These are phyloP conservation scores for Crucibulum laeve DNA, from an alignment of 768 basidiomycete species.

Conservation along the genomic window DNA sequence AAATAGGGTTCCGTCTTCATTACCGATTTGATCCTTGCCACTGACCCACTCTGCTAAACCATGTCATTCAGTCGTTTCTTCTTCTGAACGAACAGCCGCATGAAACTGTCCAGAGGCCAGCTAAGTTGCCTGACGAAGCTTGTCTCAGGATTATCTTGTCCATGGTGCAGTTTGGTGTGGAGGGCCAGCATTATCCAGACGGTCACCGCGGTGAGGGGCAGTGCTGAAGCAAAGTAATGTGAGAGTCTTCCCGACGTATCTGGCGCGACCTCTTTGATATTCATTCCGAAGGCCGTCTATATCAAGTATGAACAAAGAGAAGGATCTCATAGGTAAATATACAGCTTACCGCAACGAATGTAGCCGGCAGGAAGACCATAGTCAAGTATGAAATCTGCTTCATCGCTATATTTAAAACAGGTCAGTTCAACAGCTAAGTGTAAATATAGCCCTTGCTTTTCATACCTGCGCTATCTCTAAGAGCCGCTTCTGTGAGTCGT, in stretches of 20 bases:
- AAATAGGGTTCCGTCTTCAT: no score
- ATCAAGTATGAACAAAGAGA: neutral
- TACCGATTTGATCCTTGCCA: no score
- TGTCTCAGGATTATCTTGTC: neutral
- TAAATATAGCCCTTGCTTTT: neutral
- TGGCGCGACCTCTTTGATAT: slow-evolving; percentile 29
- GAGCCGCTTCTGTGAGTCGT: slow-evolving; percentile 27
- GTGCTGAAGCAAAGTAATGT: slow-evolving; percentile 32
- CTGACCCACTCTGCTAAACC: neutral
- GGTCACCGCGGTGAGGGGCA: slow-evolving; percentile 36
- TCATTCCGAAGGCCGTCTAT: slow-evolving; percentile 46
- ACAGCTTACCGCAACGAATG: slow-evolving; percentile 29
- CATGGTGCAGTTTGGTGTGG: slow-evolving; percentile 20
- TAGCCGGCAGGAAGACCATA: slow-evolving; percentile 49
- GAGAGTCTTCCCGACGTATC: slow-evolving; percentile 24
- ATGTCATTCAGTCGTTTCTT: neutral
- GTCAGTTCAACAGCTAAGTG: no score
- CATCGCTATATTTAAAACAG: slow-evolving; percentile 21
- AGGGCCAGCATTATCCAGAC: slow-evolving; percentile 43
- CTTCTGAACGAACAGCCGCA: neutral
- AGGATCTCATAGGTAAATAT: neutral
- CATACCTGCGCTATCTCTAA: slow-evolving; percentile 23
- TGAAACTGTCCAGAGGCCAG: slow-evolving; percentile 10
- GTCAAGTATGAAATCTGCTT: slow-evolving; percentile 45
- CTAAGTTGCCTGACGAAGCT: slow-evolving; percentile 5